Conservation (phyloP, 2,329 filamentous ascomycete species). For the Colletotrichum chrysophilum region DNA sequence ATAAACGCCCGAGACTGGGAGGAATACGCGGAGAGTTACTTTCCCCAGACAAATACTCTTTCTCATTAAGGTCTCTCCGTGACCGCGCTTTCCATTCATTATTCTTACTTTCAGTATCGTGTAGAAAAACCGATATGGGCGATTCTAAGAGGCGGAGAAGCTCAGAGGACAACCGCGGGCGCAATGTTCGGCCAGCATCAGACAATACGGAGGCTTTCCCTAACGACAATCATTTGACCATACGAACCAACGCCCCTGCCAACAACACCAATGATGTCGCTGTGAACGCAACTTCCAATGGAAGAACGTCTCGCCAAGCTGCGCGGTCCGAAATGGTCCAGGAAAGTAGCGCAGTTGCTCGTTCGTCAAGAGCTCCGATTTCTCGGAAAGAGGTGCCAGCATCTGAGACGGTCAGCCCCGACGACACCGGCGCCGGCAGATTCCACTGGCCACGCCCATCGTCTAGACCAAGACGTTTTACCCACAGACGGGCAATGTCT, state of each 20-base stretch:
- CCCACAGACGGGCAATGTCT: neutral
- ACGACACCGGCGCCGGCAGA: neutral
- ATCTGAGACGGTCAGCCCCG: neutral
- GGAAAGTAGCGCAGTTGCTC: neutral
- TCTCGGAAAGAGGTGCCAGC: neutral
- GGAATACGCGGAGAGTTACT: neutral
- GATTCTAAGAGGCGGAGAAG: neutral
- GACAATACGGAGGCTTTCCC: neutral
- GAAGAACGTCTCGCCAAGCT: neutral
- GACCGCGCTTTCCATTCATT: neutral
- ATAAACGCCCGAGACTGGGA: neutral
- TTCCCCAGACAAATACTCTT: neutral
- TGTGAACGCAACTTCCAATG: neutral
- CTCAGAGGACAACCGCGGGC: neutral
- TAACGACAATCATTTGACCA: neutral
- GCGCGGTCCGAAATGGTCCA: neutral
- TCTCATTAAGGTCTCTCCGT: neutral
- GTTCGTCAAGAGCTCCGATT: neutral
- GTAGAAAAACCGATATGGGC: neutral
- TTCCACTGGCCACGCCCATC: neutral
- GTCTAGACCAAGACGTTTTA: neutral
- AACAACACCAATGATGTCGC: neutral
- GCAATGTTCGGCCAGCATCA: neutral
- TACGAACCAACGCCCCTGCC: neutral
- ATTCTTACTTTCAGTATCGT: neutral